A percentile compares a stretch with the other conserved stretches of the same genome.
These are phyloP conservation scores for Stephania yunnanensis DNA, from an alignment of 164 flowering plant species.

Conservation along the genomic window DNA sequence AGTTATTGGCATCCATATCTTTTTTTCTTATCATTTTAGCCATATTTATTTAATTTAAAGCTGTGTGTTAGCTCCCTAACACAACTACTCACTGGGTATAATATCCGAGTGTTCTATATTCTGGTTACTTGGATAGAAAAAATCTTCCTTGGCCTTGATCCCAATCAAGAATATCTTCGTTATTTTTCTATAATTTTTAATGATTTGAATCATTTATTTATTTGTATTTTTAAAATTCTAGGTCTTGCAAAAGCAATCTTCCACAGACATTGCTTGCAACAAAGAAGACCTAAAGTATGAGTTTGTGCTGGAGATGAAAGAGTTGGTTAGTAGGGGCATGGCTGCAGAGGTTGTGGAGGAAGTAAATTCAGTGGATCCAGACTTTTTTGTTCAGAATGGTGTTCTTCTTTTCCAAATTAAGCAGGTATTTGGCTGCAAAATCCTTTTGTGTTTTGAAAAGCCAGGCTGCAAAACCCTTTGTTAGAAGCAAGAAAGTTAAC, in stretches of 20 bases:
- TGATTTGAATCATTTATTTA: neutral
- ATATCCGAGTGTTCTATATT: too few species aligned
- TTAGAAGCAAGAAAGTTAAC: neutral
- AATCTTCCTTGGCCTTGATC: neutral
- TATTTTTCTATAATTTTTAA: neutral
- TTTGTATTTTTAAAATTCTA: slow-evolving; percentile 21
- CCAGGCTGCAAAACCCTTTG: too few species aligned
- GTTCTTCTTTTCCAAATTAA: slow-evolving; percentile 73
- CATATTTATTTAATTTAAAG: too few species aligned
- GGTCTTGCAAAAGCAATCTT: slow-evolving; percentile 28
- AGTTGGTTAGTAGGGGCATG: slow-evolving; percentile 75
- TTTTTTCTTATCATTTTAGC: too few species aligned
- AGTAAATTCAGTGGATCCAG: slow-evolving; percentile 63
- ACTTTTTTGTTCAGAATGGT: slow-evolving; percentile 71
- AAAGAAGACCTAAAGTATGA: slow-evolving; percentile 54
- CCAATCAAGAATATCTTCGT: neutral
- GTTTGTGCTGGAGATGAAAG: slow-evolving; percentile 69
- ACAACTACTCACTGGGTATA: too few species aligned
- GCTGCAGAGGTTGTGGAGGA: slow-evolving; percentile 87
- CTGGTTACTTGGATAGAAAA: too few species aligned
- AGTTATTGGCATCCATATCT: too few species aligned
- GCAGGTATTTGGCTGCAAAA: slow-evolving; percentile 45
- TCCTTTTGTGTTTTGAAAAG: neutral
- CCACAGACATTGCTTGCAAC: slow-evolving; percentile 13
- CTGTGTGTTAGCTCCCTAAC: too few species aligned